Evolutionary conservation across 2,329 filamentous ascomycete genomes (phyloP).

Genomic region (Nigrograna mackinnonii): DNA sequence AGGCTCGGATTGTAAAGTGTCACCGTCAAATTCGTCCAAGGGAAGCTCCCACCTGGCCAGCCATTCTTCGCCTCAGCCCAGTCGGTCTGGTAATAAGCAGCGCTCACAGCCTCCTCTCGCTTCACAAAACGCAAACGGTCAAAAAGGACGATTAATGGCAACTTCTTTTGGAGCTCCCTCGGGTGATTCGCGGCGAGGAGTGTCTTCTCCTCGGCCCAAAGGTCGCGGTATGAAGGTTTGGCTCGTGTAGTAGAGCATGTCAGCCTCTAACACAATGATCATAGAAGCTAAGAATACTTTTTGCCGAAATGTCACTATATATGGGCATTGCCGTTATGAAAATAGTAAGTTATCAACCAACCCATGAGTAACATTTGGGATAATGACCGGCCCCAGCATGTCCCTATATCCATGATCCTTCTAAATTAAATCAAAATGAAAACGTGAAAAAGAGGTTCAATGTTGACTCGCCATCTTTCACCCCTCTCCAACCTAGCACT

Average conservation of each 20-base stretch:
- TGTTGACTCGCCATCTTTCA: constrained; percentile 96
- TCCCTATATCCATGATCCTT: constrained; percentile 83
- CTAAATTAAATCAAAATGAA: constrained; percentile 62
- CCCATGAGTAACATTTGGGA: constrained; percentile 6
- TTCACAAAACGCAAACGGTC: constrained; percentile 15
- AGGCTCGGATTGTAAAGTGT: constrained; percentile 24
- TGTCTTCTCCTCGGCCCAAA: constrained; percentile 48
- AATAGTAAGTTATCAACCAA: constrained; percentile 59
- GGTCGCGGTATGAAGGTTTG: constrained; percentile 41
- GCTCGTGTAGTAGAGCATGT: constrained; percentile 3
- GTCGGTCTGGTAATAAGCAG: constrained; percentile 17
- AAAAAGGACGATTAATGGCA: constrained; percentile 38
- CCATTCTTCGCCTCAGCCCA: constrained; percentile 16
- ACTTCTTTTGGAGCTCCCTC: constrained; percentile 39
- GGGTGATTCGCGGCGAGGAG: constrained; percentile 45
- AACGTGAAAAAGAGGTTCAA: constrained; percentile 77
- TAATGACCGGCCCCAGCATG: constrained; percentile 53
- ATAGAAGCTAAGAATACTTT: constrained; percentile 79
- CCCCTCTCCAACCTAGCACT: constrained; percentile 62
- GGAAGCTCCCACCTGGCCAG: constrained; percentile 11
- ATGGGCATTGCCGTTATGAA: constrained; percentile 90
- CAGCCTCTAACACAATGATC: constrained; percentile 22
- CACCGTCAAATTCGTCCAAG: constrained; percentile 21
- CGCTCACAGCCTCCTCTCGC: constrained; percentile 17
- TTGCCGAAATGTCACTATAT: constrained; percentile 91